phyloP scores from a whole-genome alignment of 768 basidiomycete genomes.

The Gloeophyllum trabeum region DNA sequence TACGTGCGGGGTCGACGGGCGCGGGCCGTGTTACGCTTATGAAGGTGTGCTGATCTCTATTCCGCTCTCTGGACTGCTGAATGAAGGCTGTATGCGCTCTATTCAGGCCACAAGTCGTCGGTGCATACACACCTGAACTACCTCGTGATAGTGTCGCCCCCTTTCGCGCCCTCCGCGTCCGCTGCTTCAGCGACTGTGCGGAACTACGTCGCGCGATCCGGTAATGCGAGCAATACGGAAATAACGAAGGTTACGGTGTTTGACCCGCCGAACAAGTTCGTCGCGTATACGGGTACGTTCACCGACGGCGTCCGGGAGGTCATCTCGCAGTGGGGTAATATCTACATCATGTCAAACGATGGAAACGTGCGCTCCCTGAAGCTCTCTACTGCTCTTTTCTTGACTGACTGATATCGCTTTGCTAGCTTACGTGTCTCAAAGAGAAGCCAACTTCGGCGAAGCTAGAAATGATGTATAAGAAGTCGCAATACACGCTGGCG shows the following conservation, averaged over 20 bases:
- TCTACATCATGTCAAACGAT: slow-evolving; percentile 72
- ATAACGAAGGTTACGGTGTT: slow-evolving; percentile 77
- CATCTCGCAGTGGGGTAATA: slow-evolving; percentile 69
- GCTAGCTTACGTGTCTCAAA: slow-evolving; percentile 50
- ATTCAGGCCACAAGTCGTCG: slow-evolving; percentile 65
- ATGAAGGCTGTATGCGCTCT: slow-evolving; percentile 1
- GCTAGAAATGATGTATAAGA: slow-evolving; percentile 75
- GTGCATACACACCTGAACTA: slow-evolving; percentile 73
- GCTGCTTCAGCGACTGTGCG: slow-evolving; percentile 68
- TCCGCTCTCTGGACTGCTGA: neutral
- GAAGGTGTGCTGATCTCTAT: slow-evolving; percentile 48
- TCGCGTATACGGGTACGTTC: slow-evolving; percentile 76
- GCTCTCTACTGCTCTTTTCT: neutral
- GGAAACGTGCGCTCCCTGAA: slow-evolving; percentile 43
- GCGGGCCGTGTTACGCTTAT: slow-evolving; percentile 81
- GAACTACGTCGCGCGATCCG: slow-evolving; percentile 48
- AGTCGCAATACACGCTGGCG: slow-evolving; percentile 70
- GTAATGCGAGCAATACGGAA: slow-evolving; percentile 36
- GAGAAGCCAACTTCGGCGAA: slow-evolving; percentile 82
- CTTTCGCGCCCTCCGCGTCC: slow-evolving; percentile 54
- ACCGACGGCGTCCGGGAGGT: slow-evolving; percentile 76
- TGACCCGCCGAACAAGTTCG: slow-evolving; percentile 85
- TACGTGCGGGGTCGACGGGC: slow-evolving; percentile 68
- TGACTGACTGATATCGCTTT: slow-evolving; percentile 1
- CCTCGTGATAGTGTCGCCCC: slow-evolving; percentile 83